These are phyloP conservation scores for Aphanomyces euteiches DNA, from an alignment of 352 stramenopile species.

Conservation along the genomic window DNA sequence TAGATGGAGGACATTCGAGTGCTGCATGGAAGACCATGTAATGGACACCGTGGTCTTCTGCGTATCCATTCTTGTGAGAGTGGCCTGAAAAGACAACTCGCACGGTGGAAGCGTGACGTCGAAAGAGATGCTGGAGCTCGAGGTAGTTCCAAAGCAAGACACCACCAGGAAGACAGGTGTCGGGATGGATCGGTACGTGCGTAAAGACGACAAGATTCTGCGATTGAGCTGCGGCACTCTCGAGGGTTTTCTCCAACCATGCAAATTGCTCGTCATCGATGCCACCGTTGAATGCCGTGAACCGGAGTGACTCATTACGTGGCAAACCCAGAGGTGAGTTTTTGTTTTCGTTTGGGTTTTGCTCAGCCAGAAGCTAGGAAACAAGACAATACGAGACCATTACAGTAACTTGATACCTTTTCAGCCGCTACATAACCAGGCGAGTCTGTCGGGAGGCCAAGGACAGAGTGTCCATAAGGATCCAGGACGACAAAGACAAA, in stretches of 20 bases:
- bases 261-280: slow-evolving; percentile 53
- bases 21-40: slow-evolving; percentile 69
- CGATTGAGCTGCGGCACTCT: slow-evolving; percentile 29
- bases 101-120: slow-evolving; percentile 39
- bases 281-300: slow-evolving; percentile 75
- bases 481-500: slow-evolving; percentile 72
- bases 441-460: slow-evolving; percentile 50
- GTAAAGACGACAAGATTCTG: slow-evolving; percentile 71
- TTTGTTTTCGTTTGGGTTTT: slow-evolving; percentile 73
- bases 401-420: slow-evolving; percentile 3
- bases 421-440: slow-evolving; percentile 47
- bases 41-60: slow-evolving; percentile 45
- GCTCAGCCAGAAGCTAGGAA: slow-evolving; percentile 36
- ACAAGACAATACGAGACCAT: not conserved
- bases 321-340: slow-evolving; percentile 50
- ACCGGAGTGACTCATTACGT: slow-evolving; percentile 34
- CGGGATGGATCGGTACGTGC: slow-evolving; percentile 53
- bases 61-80: slow-evolving; percentile 58
- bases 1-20: slow-evolving; percentile 39
- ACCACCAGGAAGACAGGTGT: slow-evolving; percentile 35
- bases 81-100: slow-evolving; percentile 70
- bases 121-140: slow-evolving; percentile 53
- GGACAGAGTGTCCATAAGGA: slow-evolving; percentile 59
- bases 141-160: slow-evolving; percentile 78
- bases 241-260: slow-evolving; percentile 50